Percentiles rank a stretch among this genome's conserved stretches.
Conservation (phyloP, 371 early-diverging fungal genomes). For the Mucor lusitanicus region DNA sequence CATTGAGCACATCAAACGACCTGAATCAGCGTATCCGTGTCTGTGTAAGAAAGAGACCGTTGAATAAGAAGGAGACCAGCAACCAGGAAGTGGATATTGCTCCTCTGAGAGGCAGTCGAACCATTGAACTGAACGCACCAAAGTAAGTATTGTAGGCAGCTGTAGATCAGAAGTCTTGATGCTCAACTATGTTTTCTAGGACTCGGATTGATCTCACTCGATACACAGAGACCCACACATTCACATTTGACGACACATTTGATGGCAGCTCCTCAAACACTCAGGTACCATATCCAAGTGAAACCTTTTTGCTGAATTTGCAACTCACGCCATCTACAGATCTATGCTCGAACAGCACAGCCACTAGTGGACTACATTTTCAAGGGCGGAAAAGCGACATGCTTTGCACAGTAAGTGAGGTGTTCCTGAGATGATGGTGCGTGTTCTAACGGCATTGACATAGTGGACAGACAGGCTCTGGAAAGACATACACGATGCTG, state of each 20-base stretch:
- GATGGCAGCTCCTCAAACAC: constrained; percentile 79
- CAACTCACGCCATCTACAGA: constrained; percentile 25
- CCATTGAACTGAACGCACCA: constrained; percentile 86
- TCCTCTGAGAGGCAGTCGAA: constrained; percentile 60
- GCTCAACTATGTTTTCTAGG: constrained; percentile 33
- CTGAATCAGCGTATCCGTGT: constrained; percentile 88
- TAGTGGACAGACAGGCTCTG: constrained; percentile 96
- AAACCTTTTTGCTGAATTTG: not conserved
- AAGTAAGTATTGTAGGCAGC: constrained; percentile 57
- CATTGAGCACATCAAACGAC: constrained; percentile 22
- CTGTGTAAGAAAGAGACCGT: constrained; percentile 95
- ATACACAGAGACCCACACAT: constrained; percentile 92
- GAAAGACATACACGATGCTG: constrained; percentile 99
- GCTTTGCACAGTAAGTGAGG: constrained; percentile 89
- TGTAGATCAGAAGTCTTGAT: not conserved
- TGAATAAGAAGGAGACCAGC: constrained; percentile 80
- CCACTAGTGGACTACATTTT: constrained; percentile 96
- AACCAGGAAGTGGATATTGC: constrained; percentile 85
- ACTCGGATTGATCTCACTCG: constrained; percentile 93
- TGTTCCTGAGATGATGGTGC: constrained; percentile 82
- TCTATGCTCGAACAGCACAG: constrained; percentile 89
- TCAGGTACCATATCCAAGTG: constrained; percentile 49
- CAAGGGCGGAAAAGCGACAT: constrained; percentile 93
- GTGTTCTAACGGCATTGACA: constrained; percentile 45
- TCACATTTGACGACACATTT: constrained; percentile 97